Evolutionary conservation across 176 grass and related monocot species (phyloP), one percentile per base, ranked within the genome.

Genomic region (Oryza coarctata): DNA sequence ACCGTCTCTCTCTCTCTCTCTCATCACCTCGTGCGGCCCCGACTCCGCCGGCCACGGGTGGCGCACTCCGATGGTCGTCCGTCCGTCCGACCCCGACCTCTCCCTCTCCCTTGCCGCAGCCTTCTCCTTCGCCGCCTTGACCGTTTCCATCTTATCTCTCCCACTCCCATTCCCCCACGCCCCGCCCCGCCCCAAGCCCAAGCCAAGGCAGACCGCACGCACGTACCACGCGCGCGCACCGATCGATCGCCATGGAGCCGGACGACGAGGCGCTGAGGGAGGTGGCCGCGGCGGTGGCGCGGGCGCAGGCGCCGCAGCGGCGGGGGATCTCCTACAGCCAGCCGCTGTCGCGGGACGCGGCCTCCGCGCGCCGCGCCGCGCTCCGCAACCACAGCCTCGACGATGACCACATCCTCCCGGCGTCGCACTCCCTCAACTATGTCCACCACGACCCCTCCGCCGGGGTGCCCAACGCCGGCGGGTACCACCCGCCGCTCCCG

Each of bases 241-340:
- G 32, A 39, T 44, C 55, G 20, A 18, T 73, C 74, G 73, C 73
- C 79, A 80, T 85, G 80, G 79, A 86, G 81, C 65, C 57, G 23
- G 71, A 74, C 55, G 76, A 57, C 57, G 87, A 87, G 38, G 70
- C 78, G 75, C 68, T 65, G 36, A 70, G 17, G 74, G 83, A 67
- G 80, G 68, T 86, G 75, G 81, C 76, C 40, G 65, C 39, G 65
- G 64, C 58, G 70, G 74, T 63, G 57, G 36, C 73, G 12, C 52
- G 82, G 4, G 39, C 34, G 10, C 38, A 34, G 58, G 34, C 57
- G 36, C 74, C 70, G 45, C 80, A 72, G 30, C 92, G 95, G 2
- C 83, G 88, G 38, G 92, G 83, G 17, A 94, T 94, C 27, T 94
- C 92, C 66, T 98, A 93, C 88, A 93, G 92, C 78, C 95, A 98